Base-by-base conservation (phyloP, 1,284 basidiomycete species). In the Peniophora sp. region DNA sequence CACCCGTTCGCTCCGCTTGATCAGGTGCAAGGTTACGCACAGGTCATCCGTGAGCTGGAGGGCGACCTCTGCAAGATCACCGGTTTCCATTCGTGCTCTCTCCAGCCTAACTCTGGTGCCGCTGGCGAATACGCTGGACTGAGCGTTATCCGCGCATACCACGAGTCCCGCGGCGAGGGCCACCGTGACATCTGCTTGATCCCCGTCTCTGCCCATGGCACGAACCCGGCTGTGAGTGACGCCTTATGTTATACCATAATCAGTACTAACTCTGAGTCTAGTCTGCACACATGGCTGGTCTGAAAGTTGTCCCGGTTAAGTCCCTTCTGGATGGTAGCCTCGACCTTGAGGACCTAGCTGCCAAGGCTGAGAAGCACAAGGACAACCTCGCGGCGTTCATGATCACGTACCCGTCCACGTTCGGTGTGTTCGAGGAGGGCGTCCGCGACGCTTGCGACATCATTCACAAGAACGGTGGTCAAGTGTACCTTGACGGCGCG, bases 61-160 rank as follows among this genome's bases (percentile, higher is more conserved):
- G 70, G 75, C 16, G 93, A 98, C 69, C 76, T 99, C 2, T 93
- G 92, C 74, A 87, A 81, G 61, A 92, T 98, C 57, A 99, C 96
- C 14, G 96, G 96, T 23, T 97, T 98, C 73, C 82, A 92, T 56
- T 85, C 93, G 16, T 93, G 94, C 56, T 96, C 93, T 3, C 76
- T 99, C 32, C 96, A 99, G 68, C 96, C 96, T 50, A 99, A 99
- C 70, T 98, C 95, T 22, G 96, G 96, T 53, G 96, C 96, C 12
- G 92, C 88, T 50, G 96, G 96, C 44, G 96, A 99, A 72, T 99
- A 95, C 63, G 83, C 96, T 35, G 96, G 96, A 24, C 79, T 99
- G 34, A 88, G 82, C 50, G 89, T 97, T 56, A 98, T 99, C 64
- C 81, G 89, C 48, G 95, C 94, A 8, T 99, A 96, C 69, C 93